Evolutionary conservation across 1,284 basidiomycete genomes (phyloP), one percentile per base, ranked within the genome.

Genomic region (Naganishia sp.): DNA sequence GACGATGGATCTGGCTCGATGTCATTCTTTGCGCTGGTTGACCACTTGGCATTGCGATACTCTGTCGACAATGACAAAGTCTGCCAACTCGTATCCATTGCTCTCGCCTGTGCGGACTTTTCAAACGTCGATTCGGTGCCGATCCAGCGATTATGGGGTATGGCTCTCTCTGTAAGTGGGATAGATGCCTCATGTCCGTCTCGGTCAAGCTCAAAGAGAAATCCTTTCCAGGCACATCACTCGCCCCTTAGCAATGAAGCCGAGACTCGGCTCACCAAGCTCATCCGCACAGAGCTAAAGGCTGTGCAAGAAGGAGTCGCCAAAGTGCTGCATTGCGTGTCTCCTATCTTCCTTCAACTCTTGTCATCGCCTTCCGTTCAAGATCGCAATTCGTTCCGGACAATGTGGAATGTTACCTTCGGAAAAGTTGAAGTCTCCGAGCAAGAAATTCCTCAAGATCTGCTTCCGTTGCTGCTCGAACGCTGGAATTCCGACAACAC

Each of bases 141-240:
- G 28, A 43, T 59, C n/a, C 43, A 59, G 44, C 43, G 56, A 16
- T 10, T 59, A 10, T 59, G 56, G 56, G 33, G 44, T 48, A 6
- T 33, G 44, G 56, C 56, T n/a, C 16, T 59, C 13, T 59, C 56
- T 25, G 56, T 43, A 31, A 46, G 56, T 43, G 33, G 0, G 11
- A 6, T 18, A n/a, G 11, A 2, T 48, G 31, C 7, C 31, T 18
- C 44, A 21, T 3, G 13, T n/a, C 28, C 28, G 28, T 48, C 13
- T 9, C 18, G 18, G 16, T 16, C 31, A 48, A 36, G 3, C 44
- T 59, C 7, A 48, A 5, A 3, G 13, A 18, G 13, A 18, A n/a
- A 33, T 2, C 6, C 18, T 48, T 36, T 6, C 25, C 11, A 59
- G 56, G 43, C 56, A 13, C 56, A 33, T 33, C 28, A 46, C 6